Evolutionary conservation across 805 yeast species (phyloP).

Genomic region (Metschnikowia anglica): DNA sequence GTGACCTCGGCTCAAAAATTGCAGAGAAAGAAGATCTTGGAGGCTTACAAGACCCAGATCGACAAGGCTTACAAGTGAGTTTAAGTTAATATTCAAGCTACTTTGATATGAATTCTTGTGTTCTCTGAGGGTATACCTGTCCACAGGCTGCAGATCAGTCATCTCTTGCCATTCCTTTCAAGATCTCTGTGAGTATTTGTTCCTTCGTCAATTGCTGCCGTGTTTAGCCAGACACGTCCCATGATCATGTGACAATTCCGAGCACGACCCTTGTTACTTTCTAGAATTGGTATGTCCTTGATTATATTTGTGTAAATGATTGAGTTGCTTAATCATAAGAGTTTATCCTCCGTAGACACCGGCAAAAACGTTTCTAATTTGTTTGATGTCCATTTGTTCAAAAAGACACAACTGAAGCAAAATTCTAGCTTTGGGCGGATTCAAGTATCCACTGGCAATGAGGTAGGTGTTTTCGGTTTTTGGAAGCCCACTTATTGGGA

Average conservation of each 20-base stretch:
- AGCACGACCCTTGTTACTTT: too few relatives aligned
- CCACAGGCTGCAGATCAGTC: too few relatives aligned
- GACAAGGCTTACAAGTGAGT: constrained; percentile 53
- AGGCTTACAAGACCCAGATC: constrained; percentile 63
- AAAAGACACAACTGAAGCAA: constrained; percentile 55
- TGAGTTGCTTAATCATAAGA: background rate
- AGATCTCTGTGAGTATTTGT: too few relatives aligned
- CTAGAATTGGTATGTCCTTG: too few relatives aligned
- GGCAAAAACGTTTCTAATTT: constrained; percentile 46
- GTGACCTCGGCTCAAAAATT: constrained; percentile 95
- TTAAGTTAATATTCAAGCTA: background rate
- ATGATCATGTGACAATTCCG: too few relatives aligned
- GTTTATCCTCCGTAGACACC: constrained; percentile 44
- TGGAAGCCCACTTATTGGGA: constrained; percentile 51
- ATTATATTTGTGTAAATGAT: background rate
- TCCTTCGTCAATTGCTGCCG: too few relatives aligned
- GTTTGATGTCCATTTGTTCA: constrained; percentile 36
- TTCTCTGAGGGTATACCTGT: background rate
- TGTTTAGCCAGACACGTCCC: too few relatives aligned
- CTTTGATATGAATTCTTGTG: background rate
- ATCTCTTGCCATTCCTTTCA: too few relatives aligned
- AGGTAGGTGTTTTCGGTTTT: constrained; percentile 15
- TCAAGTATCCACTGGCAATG: constrained; percentile 63
- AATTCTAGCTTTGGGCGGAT: constrained; percentile 63
- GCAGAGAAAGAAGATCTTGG: constrained; percentile 86